Percentiles rank a stretch among this genome's conserved stretches.
These are phyloP conservation scores for Lichtheimia ornata DNA, from an alignment of 371 early-diverging fungal genomes.

Conservation along the genomic window DNA sequence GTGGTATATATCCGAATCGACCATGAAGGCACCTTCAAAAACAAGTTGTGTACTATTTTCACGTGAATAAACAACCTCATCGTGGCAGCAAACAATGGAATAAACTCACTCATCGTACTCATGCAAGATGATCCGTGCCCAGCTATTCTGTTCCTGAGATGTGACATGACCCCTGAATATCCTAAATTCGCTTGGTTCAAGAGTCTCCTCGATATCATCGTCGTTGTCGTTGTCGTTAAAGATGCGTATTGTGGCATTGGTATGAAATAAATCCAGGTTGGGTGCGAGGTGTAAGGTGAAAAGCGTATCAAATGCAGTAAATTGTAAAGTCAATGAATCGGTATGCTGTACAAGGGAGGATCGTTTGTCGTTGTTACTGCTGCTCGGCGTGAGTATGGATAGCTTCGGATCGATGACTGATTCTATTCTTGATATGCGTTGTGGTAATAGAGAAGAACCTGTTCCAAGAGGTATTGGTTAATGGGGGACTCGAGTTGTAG, in stretches of 20 bases:
- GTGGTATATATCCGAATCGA: constrained; percentile 59
- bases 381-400: not conserved
- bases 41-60: constrained; percentile 29
- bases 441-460: constrained; percentile 5
- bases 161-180: constrained; percentile 63
- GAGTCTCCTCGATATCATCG: constrained; percentile 5
- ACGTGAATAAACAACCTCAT: not conserved
- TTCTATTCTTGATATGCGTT: constrained; percentile 16
- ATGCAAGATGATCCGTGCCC: constrained; percentile 69
- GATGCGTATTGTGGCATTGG: constrained; percentile 45
- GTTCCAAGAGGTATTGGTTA: not conserved
- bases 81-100: not conserved
- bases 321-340: constrained; percentile 55
- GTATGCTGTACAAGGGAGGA: constrained; percentile 24
- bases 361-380: not conserved
- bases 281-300: constrained; percentile 73
- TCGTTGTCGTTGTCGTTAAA: constrained; percentile 1
- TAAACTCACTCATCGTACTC: constrained; percentile 35
- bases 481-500: too few relatives aligned
- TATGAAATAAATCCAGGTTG: constrained; percentile 74
- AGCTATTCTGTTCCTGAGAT: constrained; percentile 22
- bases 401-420: constrained; percentile 5
- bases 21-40: constrained; percentile 66
- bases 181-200: constrained; percentile 44
- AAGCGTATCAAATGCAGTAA: constrained; percentile 66